Percentiles rank a stretch among this genome's conserved stretches.
These are phyloP conservation scores for Acanthamoeba castellanii DNA, from an alignment of 208 protist species.

Conservation along the genomic window DNA sequence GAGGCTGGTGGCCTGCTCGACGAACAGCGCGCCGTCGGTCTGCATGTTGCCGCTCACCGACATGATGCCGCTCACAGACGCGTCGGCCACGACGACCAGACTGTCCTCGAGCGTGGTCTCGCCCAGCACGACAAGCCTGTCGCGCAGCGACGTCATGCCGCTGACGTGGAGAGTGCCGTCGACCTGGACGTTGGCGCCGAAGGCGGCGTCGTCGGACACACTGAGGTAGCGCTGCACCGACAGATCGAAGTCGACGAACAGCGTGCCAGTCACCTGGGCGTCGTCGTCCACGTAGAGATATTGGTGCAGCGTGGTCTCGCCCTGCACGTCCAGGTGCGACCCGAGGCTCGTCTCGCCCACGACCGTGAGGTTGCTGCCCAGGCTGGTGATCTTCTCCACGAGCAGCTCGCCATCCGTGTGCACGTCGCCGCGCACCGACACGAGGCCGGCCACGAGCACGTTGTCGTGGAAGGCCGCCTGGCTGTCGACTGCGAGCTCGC, in stretches of 20 bases:
- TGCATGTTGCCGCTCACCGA: not conserved
- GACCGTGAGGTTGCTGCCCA: not conserved
- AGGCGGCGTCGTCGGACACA: not conserved
- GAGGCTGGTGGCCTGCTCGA: not conserved
- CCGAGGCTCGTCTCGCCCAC: not conserved
- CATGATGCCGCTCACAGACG: not conserved
- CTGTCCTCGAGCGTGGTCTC: not conserved
- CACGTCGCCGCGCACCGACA: not conserved
- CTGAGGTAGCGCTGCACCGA: not conserved
- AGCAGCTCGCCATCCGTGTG: not conserved
- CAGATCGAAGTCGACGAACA: not conserved
- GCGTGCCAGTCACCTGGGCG: not conserved
- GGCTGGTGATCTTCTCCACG: slow-evolving; percentile 18
- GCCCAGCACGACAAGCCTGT: not conserved
- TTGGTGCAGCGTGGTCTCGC: not conserved
- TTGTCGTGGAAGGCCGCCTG: not conserved
- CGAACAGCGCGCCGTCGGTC: not conserved
- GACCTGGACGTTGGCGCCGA: not conserved
- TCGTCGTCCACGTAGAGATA: not conserved
- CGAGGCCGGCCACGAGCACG: not conserved
- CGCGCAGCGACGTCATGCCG: not conserved
- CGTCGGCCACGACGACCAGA: not conserved
- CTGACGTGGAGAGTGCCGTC: not conserved
- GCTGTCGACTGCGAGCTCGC: not conserved
- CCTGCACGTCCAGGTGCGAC: not conserved